Evolutionary conservation across 2,329 filamentous ascomycete species (phyloP), one percentile per base, ranked within the genome.

Genomic region (Microcyclosporella mali): DNA sequence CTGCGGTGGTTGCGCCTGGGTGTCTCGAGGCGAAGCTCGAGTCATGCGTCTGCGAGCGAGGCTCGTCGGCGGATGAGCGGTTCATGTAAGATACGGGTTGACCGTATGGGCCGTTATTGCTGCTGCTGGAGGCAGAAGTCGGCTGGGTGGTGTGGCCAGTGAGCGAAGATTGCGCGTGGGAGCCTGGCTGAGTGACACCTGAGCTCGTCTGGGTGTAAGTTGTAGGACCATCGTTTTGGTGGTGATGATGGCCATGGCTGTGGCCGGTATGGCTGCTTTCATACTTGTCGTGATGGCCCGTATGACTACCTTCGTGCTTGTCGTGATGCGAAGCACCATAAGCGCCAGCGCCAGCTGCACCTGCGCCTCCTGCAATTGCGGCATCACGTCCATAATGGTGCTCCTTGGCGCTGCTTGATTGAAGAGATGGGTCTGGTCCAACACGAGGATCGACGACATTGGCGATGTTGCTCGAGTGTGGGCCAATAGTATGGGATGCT

Each of bases 71-170:
- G 15, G 33, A 16, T 12, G 33, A 15, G 4, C 34, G 25, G 28
- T 43, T 38, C 34, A 33, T 27, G 34, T 43, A 43, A 3, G 34
- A 38, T 4, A 43, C n/a, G 14, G 37, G 31, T 14, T 43, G 34
- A n/a, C 41, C 41, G 15, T 37, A 34, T 14, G 29, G 33, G 14
- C n/a, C 40, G 3, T 21, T 7, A 8, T 6, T 32, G 11, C 17
- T 38, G 8, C 27, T 33, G n/a, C n/a, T 33, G 27, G 27, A 19
- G 28, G 37, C 14, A 15, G 28, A 17, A 11, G 36, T 29, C 25
- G 36, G 31, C 29, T 30, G 36, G 12, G 15, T n/a, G n/a, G n/a
- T n/a, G n/a, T n/a, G n/a, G n/a, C n/a, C n/a, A n/a, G n/a, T n/a
- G n/a, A n/a, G n/a, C n/a, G n/a, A n/a, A 12, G 33, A 21, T 11